Evolutionary conservation across 2,329 filamentous ascomycete species (phyloP).

Genomic region (Xylariaceae sp.): DNA sequence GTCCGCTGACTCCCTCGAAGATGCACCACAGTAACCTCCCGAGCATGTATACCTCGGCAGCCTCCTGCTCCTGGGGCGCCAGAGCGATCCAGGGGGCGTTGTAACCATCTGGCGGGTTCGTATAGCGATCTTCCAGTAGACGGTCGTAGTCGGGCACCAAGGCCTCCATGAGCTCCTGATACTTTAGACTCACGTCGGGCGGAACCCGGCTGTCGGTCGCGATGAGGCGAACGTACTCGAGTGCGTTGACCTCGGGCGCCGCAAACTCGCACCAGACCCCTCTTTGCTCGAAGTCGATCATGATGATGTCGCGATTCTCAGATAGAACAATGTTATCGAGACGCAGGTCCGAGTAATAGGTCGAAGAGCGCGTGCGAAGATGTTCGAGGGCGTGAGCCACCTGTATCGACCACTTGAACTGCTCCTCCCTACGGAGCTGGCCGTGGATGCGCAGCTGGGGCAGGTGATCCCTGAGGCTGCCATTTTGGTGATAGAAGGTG

Average conservation of each 20-base stretch:
- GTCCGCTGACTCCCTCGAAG: slow-evolving; percentile 55
- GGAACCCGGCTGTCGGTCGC: slow-evolving; percentile 45
- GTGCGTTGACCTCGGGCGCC: slow-evolving; percentile 53
- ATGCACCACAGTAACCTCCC: slow-evolving; percentile 58
- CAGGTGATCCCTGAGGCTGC: slow-evolving; percentile 50
- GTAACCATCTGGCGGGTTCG: slow-evolving; percentile 45
- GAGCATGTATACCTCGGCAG: slow-evolving; percentile 58
- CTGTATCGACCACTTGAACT: slow-evolving; percentile 50
- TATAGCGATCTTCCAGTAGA: slow-evolving; percentile 39
- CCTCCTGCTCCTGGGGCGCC: slow-evolving; percentile 46
- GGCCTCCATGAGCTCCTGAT: slow-evolving; percentile 35
- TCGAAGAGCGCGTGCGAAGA: slow-evolving; percentile 38
- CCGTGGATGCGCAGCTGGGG: slow-evolving; percentile 45
- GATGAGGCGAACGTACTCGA: slow-evolving; percentile 53
- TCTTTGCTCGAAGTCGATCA: slow-evolving; percentile 59
- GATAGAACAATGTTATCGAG: slow-evolving; percentile 55
- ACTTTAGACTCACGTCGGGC: slow-evolving; percentile 35
- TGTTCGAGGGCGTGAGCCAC: slow-evolving; percentile 47
- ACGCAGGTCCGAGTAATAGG: slow-evolving; percentile 54
- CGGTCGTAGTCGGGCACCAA: slow-evolving; percentile 44
- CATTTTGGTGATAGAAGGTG: slow-evolving; percentile 47
- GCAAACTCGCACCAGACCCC: slow-evolving; percentile 59
- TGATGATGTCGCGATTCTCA: slow-evolving; percentile 40
- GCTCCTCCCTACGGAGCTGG: slow-evolving; percentile 37
- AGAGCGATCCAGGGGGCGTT: slow-evolving; percentile 53